Evolutionary conservation across 2,329 filamentous ascomycete genomes (phyloP), one percentile per base, ranked within the genome.

Genomic region (Nothomitra cinnamomea): DNA sequence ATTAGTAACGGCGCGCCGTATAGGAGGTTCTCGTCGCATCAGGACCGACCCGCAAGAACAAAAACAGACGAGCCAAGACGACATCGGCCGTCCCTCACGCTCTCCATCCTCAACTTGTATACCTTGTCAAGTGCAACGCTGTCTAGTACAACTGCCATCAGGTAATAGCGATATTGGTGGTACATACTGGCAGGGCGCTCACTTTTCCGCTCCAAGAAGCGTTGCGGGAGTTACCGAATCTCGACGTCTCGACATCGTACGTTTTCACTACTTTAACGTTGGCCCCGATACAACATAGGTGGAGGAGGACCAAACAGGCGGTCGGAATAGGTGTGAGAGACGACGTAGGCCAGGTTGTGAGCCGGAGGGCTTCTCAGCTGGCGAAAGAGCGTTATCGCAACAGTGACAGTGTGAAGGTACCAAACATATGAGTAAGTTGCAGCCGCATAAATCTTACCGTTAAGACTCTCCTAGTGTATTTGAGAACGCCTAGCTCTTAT

Each of bases 251-350:
- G 43, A 19, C 25, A 13, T 49, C 13, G 45, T 19, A 49, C 45
- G 24, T 32, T 17, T 35, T 10, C 45, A 49, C 19, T 32, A 24
- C 21, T 10, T 49, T 24, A 32, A 49, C 45, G 45, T 49, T 35
- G 45, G 24, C 45, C n/a, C 17, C 45, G n/a, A 32, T 28, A 35
- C 24, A 49, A 49, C 45, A 22, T 24, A 49, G 22, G 24, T 5
- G 45, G 45, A 35, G 45, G 25, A 49, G 45, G 45, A 49, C 21
- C 22, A 21, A 48, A 48, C 28, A 48, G 43, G 43, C 43, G 21
- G 43, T 25, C 43, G 21, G 43, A 48, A 48, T 25, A 48, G 43
- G 43, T 17, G 43, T 28, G 28, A 48, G 19, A 48, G 22, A 48
- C 43, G 21, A 48, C 10, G 43, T 25, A 48, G 22, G 43, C 21